Evolutionary conservation across 495 filamentous ascomycete genomes (phyloP).

Genomic region (Immersiella caudata): DNA sequence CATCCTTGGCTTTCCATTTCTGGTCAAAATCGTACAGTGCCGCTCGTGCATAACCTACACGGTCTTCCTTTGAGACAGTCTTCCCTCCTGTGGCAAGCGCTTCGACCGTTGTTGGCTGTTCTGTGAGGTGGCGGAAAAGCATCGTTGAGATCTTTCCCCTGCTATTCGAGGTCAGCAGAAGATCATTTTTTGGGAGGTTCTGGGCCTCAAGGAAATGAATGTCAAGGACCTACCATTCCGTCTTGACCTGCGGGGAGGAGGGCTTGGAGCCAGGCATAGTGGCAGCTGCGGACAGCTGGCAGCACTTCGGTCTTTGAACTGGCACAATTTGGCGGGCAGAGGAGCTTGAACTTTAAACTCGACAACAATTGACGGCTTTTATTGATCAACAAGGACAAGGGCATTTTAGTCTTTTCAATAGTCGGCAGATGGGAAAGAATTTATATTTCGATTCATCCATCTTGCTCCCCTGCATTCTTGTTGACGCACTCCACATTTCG

Average conservation of each 20-base stretch:
- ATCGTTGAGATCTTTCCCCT: neutral
- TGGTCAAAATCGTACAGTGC: neutral
- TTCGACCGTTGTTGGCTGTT: neutral
- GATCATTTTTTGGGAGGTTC: neutral
- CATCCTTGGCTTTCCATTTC: neutral
- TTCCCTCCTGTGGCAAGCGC: neutral
- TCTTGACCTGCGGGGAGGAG: neutral
- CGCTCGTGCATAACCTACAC: neutral
- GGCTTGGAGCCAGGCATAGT: neutral
- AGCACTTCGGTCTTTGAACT: neutral
- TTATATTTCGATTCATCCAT: neutral
- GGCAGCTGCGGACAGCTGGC: neutral
- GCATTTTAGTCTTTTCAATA: too few relatives aligned
- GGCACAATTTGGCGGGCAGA: neutral
- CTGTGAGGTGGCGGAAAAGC: neutral
- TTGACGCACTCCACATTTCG: neutral
- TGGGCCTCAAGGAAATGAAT: too few relatives aligned
- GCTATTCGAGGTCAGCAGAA: neutral
- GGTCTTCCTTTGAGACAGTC: neutral
- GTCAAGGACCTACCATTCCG: neutral
- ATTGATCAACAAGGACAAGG: too few relatives aligned
- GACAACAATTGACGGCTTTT: too few relatives aligned
- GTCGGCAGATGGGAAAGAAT: too few relatives aligned
- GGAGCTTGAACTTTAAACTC: neutral
- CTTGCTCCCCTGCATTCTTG: neutral